A percentile compares a stretch with the other conserved stretches of the same genome.
These are phyloP conservation scores for Maudiozyma serrabonitensis DNA, from an alignment of 805 yeast genomes.

Conservation along the genomic window DNA sequence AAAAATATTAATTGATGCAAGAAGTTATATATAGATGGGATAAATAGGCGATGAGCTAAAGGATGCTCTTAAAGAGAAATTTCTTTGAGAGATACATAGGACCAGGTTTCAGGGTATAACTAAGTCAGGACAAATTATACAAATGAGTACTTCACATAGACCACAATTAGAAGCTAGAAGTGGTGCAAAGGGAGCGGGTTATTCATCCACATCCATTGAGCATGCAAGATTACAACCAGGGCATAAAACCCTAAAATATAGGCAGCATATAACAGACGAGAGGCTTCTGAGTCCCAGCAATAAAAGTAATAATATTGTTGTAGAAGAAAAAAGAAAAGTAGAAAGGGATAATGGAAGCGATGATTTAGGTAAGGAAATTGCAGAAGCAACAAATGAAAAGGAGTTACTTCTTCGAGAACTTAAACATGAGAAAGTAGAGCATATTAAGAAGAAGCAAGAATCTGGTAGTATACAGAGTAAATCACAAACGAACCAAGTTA, in stretches of 20 bases:
- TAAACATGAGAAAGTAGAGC: slow-evolving; percentile 31
- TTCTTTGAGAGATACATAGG: too few relatives aligned
- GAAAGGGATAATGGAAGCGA: slow-evolving; percentile 5
- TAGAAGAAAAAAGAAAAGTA: not conserved
- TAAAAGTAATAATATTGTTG: not conserved
- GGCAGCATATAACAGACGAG: not conserved
- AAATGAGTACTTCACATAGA: slow-evolving; percentile 61
- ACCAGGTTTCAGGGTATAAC: too few relatives aligned
- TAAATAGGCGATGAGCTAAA: not conserved
- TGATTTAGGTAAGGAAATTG: slow-evolving; percentile 1
- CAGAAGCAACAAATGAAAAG: too few relatives aligned
- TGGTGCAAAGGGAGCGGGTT: slow-evolving; percentile 33
- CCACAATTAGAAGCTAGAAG: slow-evolving; percentile 63
- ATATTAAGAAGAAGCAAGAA: slow-evolving; percentile 26
- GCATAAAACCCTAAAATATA: slow-evolving; percentile 41
- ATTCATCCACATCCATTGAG: slow-evolving; percentile 35
- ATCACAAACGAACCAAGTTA: slow-evolving; percentile 4
- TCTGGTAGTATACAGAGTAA: too few relatives aligned
- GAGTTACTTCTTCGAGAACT: too few relatives aligned
- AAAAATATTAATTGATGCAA: not conserved
- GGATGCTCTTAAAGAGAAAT: not conserved
- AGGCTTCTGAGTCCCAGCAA: not conserved
- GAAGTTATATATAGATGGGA: not conserved
- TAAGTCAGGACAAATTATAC: too few relatives aligned
- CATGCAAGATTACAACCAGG: slow-evolving; percentile 49